Evolutionary conservation across 1,139 yeast species (phyloP).

Genomic region (Protomyces lactucae-debilis): DNA sequence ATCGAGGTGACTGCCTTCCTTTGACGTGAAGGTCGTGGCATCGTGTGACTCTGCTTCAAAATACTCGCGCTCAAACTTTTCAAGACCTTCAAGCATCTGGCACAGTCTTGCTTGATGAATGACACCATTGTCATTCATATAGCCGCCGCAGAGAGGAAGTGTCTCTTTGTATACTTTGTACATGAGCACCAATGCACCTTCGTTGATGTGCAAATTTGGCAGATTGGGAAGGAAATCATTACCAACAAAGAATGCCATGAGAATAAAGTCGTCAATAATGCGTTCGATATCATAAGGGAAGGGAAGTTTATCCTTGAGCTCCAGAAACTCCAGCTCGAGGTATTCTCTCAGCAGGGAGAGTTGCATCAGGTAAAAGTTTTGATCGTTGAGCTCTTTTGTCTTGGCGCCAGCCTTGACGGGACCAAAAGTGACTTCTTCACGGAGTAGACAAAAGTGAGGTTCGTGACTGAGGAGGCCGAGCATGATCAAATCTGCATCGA

Average conservation of each 20-base stretch:
- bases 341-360: constrained; percentile 85
- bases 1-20: constrained; percentile 58
- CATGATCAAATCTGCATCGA: constrained; percentile 97
- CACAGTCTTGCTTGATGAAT: constrained; percentile 70
- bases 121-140: constrained; percentile 74
- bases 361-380: constrained; percentile 77
- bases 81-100: constrained; percentile 75
- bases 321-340: constrained; percentile 75
- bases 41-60: constrained; percentile 67
- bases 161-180: constrained; percentile 82
- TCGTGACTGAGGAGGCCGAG: constrained; percentile 93
- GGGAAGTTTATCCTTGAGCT: constrained; percentile 52
- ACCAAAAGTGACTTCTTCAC: constrained; percentile 96
- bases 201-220: constrained; percentile 87
- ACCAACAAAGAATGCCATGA: constrained; percentile 91
- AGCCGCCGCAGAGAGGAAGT: constrained; percentile 70
- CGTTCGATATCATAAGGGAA: constrained; percentile 84
- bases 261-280: constrained; percentile 83
- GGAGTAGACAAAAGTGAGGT: constrained; percentile 86
- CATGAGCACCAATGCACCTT: constrained; percentile 91
- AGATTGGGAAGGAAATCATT: constrained; percentile 97
- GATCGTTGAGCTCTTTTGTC: constrained; percentile 54
- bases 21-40: constrained; percentile 81
- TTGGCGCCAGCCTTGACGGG: constrained; percentile 47
- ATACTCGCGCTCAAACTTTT: constrained; percentile 57